phyloP scores from a whole-genome alignment of 2,329 filamentous ascomycete genomes.

The Onygena corvina region DNA sequence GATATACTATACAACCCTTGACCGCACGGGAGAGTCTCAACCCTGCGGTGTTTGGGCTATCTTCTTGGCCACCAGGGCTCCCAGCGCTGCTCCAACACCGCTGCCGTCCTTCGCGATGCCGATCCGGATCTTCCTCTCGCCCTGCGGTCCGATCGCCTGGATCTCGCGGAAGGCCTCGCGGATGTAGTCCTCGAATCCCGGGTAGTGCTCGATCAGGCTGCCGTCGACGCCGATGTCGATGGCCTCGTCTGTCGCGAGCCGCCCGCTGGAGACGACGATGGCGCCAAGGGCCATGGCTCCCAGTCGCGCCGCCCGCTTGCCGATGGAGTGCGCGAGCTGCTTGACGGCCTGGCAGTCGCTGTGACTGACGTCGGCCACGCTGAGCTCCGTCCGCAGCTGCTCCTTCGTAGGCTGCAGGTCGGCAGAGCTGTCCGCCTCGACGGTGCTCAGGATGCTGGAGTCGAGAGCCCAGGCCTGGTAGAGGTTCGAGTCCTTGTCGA shows the following conservation, averaged over 20 bases:
- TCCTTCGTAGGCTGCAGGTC: slow-evolving; percentile 63
- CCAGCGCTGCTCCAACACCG: slow-evolving; percentile 87
- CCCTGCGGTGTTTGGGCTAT: slow-evolving; percentile 19
- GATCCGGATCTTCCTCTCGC: slow-evolving; percentile 79
- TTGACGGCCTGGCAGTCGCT: slow-evolving; percentile 87
- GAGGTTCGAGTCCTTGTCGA: slow-evolving; percentile 54
- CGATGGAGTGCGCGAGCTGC: slow-evolving; percentile 68
- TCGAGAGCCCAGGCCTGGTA: slow-evolving; percentile 81
- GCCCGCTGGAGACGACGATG: slow-evolving; percentile 67
- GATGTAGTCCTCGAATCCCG: slow-evolving; percentile 78
- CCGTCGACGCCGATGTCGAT: slow-evolving; percentile 92
- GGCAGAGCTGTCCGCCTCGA: slow-evolving; percentile 64
- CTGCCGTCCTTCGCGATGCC: slow-evolving; percentile 95
- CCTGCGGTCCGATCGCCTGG: slow-evolving; percentile 61
- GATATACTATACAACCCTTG: too few relatives aligned
- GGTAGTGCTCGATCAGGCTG: slow-evolving; percentile 89
- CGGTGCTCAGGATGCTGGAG: slow-evolving; percentile 76
- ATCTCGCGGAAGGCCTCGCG: slow-evolving; percentile 68
- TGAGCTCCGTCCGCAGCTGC: slow-evolving; percentile 63
- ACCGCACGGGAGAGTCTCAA: too few relatives aligned
- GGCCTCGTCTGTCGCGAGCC: slow-evolving; percentile 55
- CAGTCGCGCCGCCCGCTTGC: slow-evolving; percentile 74
- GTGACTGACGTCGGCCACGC: slow-evolving; percentile 60
- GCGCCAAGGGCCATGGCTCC: slow-evolving; percentile 79
- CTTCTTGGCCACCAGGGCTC: slow-evolving; percentile 73